A percentile compares a stretch with the other conserved stretches of the same genome.
phyloP scores from a whole-genome alignment of 805 yeast species.

The Kodamaea kaohsiungensis region DNA sequence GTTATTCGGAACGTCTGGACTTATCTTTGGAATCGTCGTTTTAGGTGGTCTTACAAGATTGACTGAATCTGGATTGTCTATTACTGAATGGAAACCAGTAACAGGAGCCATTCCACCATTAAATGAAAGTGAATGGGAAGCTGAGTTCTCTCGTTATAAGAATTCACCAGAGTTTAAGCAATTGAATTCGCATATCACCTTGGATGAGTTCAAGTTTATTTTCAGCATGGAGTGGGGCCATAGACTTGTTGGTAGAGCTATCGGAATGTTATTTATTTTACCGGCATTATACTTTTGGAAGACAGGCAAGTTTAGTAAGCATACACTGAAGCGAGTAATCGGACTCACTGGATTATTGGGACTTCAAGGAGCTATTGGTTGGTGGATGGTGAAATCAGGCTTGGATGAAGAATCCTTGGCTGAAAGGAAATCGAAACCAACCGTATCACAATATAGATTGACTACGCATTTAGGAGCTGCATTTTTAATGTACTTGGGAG shows the following conservation, averaged over 20 bases:
- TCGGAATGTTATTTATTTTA: slow-evolving; percentile 77
- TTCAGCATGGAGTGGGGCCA: slow-evolving; percentile 98
- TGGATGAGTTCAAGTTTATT: slow-evolving; percentile 93
- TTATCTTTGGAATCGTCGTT: slow-evolving; percentile 95
- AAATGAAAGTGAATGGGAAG: slow-evolving; percentile 78
- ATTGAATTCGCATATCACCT: slow-evolving; percentile 81
- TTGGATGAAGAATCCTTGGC: slow-evolving; percentile 75
- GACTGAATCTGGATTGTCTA: slow-evolving; percentile 93
- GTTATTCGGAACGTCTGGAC: slow-evolving; percentile 81
- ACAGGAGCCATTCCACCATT: slow-evolving; percentile 94
- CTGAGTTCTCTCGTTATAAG: slow-evolving; percentile 77
- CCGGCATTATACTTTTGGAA: slow-evolving; percentile 85
- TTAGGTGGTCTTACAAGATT: slow-evolving; percentile 94
- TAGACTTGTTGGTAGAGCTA: slow-evolving; percentile 86
- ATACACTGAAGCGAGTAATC: slow-evolving; percentile 65
- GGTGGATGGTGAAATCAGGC: slow-evolving; percentile 99
- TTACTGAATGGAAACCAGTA: slow-evolving; percentile 98
- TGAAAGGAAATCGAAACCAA: slow-evolving; percentile 89
- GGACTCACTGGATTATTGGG: slow-evolving; percentile 81
- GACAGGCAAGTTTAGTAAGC: slow-evolving; percentile 62
- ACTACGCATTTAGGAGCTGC: slow-evolving; percentile 96
- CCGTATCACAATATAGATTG: slow-evolving; percentile 92
- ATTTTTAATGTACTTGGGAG: slow-evolving; percentile 80
- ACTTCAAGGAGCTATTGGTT: slow-evolving; percentile 92
- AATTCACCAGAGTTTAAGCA: slow-evolving; percentile 89